phyloP scores from a whole-genome alignment of 2,329 filamentous ascomycete genomes.

The Fusarium buxicola region DNA sequence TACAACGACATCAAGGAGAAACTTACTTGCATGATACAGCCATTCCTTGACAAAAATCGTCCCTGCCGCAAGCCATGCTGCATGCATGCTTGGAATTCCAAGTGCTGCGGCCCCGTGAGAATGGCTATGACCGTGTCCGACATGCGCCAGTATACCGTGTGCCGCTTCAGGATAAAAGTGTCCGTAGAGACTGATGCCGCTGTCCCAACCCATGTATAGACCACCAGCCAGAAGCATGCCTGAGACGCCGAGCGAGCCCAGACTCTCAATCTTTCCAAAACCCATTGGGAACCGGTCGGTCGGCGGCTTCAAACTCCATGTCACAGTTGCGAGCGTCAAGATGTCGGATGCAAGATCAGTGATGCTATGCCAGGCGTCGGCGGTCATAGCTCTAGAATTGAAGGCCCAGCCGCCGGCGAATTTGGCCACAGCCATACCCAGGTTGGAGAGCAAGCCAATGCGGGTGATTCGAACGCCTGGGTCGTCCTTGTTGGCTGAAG shows the following conservation, averaged over 20 bases:
- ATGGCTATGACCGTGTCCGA: slow-evolving; percentile 73
- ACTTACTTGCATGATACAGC: slow-evolving; percentile 94
- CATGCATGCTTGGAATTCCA: slow-evolving; percentile 84
- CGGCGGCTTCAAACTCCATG: slow-evolving; percentile 89
- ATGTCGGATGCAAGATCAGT: slow-evolving; percentile 96
- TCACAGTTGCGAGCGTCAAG: slow-evolving; percentile 92
- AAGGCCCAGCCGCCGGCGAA: slow-evolving; percentile 93
- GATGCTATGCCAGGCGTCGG: slow-evolving; percentile 94
- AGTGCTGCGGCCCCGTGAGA: slow-evolving; percentile 60
- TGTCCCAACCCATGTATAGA: slow-evolving; percentile 89
- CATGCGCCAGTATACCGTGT: slow-evolving; percentile 72
- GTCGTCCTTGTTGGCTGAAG: slow-evolving; percentile 83
- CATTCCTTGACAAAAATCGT: slow-evolving; percentile 96
- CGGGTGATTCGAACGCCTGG: slow-evolving; percentile 74
- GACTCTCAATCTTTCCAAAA: slow-evolving; percentile 97
- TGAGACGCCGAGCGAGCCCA: slow-evolving; percentile 93
- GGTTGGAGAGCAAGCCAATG: slow-evolving; percentile 78
- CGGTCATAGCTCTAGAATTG: slow-evolving; percentile 92
- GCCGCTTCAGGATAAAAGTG: slow-evolving; percentile 78
- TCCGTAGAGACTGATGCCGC: slow-evolving; percentile 73
- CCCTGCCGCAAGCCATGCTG: slow-evolving; percentile 91
- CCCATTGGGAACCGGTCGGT: slow-evolving; percentile 87
- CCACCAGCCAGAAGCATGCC: slow-evolving; percentile 90
- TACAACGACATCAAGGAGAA: not conserved
- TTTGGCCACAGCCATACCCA: slow-evolving; percentile 94